Conservation (phyloP, 106 monocot genomes). For the Apostasia ramifera region DNA sequence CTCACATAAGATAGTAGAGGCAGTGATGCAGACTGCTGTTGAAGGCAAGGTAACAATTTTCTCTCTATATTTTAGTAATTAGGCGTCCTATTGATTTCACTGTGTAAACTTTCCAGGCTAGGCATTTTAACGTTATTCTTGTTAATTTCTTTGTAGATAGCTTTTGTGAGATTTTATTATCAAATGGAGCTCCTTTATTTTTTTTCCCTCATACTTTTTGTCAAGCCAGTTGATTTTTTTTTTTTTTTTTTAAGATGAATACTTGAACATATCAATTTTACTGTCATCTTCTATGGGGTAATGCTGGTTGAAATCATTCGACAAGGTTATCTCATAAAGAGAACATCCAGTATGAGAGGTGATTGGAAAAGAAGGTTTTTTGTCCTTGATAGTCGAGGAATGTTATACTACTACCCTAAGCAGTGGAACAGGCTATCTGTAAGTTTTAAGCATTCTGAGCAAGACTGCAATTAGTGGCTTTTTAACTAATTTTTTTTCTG, state of each 20-base stretch:
- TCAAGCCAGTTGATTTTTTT: no score
- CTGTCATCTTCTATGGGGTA: constrained; percentile 8
- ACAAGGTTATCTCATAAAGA: constrained; percentile 97
- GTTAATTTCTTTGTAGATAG: not conserved
- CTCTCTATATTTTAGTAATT: not conserved
- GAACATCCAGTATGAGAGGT: constrained; percentile 95
- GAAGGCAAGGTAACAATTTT: constrained; percentile 70
- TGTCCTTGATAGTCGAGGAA: constrained; percentile 98
- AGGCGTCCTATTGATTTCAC: not conserved
- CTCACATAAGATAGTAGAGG: constrained; percentile 99
- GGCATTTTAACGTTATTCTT: not conserved
- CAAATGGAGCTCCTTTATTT: no score
- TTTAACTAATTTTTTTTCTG: not conserved
- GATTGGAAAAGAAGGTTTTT: constrained; percentile 99
- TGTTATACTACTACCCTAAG: constrained; percentile 97
- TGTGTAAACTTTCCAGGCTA: no score
- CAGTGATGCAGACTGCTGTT: constrained; percentile 86
- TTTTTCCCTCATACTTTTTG: no score
- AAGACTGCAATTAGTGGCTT: not conserved
- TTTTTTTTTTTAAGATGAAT: not conserved
- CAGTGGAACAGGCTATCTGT: constrained; percentile 89
- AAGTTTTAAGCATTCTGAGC: constrained; percentile 17
- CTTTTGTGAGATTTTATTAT: no score
- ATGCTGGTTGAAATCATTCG: constrained; percentile 95
- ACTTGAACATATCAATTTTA: not conserved